Evolutionary conservation across 2,329 filamentous ascomycete genomes (phyloP), one percentile per base, ranked within the genome.

Genomic region (Cercospora sojina): DNA sequence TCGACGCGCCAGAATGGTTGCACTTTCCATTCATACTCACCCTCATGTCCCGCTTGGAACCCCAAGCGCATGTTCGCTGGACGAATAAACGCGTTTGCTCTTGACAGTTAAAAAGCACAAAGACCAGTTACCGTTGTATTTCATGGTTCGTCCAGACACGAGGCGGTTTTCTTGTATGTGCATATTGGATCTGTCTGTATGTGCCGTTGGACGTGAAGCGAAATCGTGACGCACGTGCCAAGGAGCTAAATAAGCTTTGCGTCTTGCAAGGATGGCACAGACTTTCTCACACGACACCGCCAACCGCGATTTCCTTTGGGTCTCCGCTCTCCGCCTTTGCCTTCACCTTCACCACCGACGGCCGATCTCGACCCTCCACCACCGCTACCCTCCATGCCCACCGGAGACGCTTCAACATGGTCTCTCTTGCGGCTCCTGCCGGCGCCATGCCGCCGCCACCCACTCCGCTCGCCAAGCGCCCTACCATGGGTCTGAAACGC

Each of bases 401-500:
- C 64, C 27, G 55, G 59, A 62, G 62, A 58, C 32, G 23, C 49
- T 55, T 61, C 68, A 64, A 47, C 59, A 78, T 78, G 76, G 77
- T 78, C 65, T 77, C 77, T 27, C 71, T 78, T 66, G 72, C 73
- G 58, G 62, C 72, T 62, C 66, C 70, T 53, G 62, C 69, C 59
- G 71, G 72, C 69, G 70, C 71, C 59, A 77, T 78, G 76, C 72
- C 70, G 62, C 76, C 76, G 55, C 74, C 76, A 57, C 71, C 75
- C 16, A 74, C 74, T 47, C 73, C 75, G 25, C 66, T 73, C 56
- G 64, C 72, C 49, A 70, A 73, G 66, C 73, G 75, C 57, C 75
- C 76, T 16, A 75, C 75, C 43, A 72, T 75, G 59, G 71, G 74
- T 56, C 61, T 78, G 62, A 79, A 79, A 67, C 75, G 77, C 70